Evolutionary conservation across 768 basidiomycete genomes (phyloP).

Genomic region (Ephemerocybe angulata): DNA sequence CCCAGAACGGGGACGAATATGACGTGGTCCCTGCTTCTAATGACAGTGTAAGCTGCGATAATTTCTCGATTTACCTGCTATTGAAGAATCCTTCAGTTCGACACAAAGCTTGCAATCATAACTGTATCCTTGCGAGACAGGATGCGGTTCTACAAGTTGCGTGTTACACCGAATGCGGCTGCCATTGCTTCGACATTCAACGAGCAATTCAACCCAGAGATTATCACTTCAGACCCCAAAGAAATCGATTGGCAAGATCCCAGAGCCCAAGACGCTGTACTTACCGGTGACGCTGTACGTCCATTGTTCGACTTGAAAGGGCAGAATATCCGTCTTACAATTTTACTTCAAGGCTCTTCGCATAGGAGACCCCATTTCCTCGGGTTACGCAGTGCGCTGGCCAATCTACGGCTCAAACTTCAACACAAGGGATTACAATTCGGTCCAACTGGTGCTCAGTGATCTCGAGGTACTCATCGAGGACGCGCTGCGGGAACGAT

Average conservation of each 20-base stretch:
- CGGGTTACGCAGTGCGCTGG: slow-evolving; percentile 75
- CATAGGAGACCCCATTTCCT: slow-evolving; percentile 60
- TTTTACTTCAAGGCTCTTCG: slow-evolving; percentile 47
- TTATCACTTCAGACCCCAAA: slow-evolving; percentile 83
- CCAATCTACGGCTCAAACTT: slow-evolving; percentile 81
- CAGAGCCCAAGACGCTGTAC: slow-evolving; percentile 42
- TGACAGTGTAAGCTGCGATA: slow-evolving; percentile 51
- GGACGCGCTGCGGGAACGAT: slow-evolving; percentile 54
- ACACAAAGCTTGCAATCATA: slow-evolving; percentile 70
- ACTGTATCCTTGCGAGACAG: slow-evolving; percentile 71
- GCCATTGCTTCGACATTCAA: slow-evolving; percentile 76
- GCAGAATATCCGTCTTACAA: slow-evolving; percentile 41
- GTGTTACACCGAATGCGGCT: slow-evolving; percentile 67
- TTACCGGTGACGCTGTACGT: slow-evolving; percentile 77
- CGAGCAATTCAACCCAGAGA: slow-evolving; percentile 77
- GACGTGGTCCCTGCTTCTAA: slow-evolving; percentile 44
- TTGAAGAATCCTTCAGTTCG: slow-evolving; percentile 46
- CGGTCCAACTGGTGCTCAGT: slow-evolving; percentile 63
- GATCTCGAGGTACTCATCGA: slow-evolving; percentile 75
- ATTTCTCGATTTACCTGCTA: background rate
- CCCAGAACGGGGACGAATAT: slow-evolving; percentile 48
- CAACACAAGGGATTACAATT: slow-evolving; percentile 76
- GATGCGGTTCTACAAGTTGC: slow-evolving; percentile 83
- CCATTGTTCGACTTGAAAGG: too few species aligned
- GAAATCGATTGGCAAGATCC: slow-evolving; percentile 79